Conservation (phyloP, 768 basidiomycete genomes). For the Roridomyces roridus region DNA sequence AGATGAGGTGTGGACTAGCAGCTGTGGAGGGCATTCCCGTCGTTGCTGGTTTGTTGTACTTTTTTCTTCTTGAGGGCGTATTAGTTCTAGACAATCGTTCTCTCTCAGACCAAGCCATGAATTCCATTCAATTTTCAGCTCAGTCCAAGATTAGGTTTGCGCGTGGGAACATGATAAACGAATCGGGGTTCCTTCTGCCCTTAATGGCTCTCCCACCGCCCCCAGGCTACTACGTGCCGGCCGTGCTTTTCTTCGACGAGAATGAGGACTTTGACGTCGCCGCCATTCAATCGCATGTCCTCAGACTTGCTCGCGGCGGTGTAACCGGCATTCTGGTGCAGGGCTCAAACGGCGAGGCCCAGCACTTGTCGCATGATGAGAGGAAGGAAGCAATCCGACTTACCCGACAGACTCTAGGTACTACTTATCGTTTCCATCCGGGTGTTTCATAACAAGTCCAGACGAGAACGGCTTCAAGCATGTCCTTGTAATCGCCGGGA, state of each 20-base stretch:
- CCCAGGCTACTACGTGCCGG: slow-evolving; percentile 77
- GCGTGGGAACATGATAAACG: neutral
- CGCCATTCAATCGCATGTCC: slow-evolving; percentile 71
- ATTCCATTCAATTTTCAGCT: neutral
- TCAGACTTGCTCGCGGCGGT: slow-evolving; percentile 77
- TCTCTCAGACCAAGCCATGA: neutral
- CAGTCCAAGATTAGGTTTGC: no score
- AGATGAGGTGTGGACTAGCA: neutral
- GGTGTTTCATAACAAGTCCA: no score
- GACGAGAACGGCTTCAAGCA: slow-evolving; percentile 73
- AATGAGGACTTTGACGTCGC: slow-evolving; percentile 74
- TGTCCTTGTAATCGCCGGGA: slow-evolving; percentile 79
- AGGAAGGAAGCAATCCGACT: slow-evolving; percentile 65
- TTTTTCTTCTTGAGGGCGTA: neutral
- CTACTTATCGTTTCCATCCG: no score
- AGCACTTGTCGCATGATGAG: slow-evolving; percentile 76
- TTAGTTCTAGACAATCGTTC: neutral
- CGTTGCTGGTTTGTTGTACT: slow-evolving; percentile 7
- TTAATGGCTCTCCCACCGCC: slow-evolving; percentile 43
- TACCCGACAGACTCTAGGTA: slow-evolving; percentile 66
- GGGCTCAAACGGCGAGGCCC: slow-evolving; percentile 79
- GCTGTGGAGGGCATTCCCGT: neutral
- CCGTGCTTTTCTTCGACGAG: slow-evolving; percentile 74
- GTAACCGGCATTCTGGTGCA: slow-evolving; percentile 77
- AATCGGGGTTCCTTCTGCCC: slow-evolving; percentile 19